Conservation (phyloP, 2,329 filamentous ascomycete genomes). For the Penicillium verrucosum region DNA sequence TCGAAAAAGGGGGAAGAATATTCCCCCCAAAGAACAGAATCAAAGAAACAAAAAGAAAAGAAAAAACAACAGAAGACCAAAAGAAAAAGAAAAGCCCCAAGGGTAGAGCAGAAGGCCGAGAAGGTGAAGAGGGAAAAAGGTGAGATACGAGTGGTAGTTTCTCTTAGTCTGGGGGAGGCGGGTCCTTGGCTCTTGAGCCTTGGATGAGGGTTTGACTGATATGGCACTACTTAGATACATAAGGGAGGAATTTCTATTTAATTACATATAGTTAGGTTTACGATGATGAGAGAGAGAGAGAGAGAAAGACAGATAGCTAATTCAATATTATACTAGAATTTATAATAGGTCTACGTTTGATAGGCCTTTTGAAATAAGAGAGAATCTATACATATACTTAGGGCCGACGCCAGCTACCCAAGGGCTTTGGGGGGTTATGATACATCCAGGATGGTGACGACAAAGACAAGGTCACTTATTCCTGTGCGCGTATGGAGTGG, state of each 20-base stretch:
- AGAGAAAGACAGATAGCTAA: not conserved
- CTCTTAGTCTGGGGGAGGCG: slow-evolving; percentile 23
- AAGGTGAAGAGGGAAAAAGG: slow-evolving; percentile 19
- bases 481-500: not conserved
- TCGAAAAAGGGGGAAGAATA: slow-evolving; percentile 13
- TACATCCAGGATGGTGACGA: not conserved
- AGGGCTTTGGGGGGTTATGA: not conserved
- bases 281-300: not conserved
- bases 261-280: not conserved
- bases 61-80: slow-evolving; percentile 10
- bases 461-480: not conserved
- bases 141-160: slow-evolving; percentile 17
- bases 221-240: not conserved
- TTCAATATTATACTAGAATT: not conserved
- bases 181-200: slow-evolving; percentile 11
- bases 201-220: slow-evolving; percentile 3
- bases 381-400: not conserved
- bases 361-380: not conserved
- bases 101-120: slow-evolving; percentile 8
- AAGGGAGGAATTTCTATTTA: not conserved
- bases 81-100: slow-evolving; percentile 12
- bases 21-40: slow-evolving; percentile 3
- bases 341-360: not conserved
- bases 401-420: not conserved
- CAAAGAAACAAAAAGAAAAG: slow-evolving; percentile 14